A percentile compares a stretch with the other conserved stretches of the same genome.
phyloP scores from a whole-genome alignment of 1,284 basidiomycete species.

The Malassezia nana region DNA sequence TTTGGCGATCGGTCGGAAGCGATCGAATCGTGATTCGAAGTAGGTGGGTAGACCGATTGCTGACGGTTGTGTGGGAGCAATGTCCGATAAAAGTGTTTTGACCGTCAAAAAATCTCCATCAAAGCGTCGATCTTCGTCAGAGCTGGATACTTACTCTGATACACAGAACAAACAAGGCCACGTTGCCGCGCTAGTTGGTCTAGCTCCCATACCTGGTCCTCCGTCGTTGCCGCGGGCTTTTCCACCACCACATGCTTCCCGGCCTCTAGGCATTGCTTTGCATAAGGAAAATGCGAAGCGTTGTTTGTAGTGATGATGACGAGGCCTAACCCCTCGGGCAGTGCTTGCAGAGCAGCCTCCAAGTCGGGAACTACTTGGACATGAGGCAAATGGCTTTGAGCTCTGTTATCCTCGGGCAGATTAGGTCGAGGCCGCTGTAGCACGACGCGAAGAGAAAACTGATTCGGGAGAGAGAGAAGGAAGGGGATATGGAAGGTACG shows the following conservation, averaged over 20 bases:
- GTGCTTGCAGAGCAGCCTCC: constrained; percentile 27
- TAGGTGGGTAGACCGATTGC: constrained; percentile 36
- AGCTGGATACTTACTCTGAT: constrained; percentile 23
- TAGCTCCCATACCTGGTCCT: constrained; percentile 26
- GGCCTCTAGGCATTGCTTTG: constrained; percentile 32
- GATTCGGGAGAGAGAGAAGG: constrained; percentile 28
- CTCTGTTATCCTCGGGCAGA: constrained; percentile 21
- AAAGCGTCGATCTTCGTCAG: constrained; percentile 28
- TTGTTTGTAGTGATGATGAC: constrained; percentile 45
- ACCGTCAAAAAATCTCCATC: constrained; percentile 45
- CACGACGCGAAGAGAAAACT: constrained; percentile 34
- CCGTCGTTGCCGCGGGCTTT: constrained; percentile 36
- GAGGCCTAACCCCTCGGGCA: constrained; percentile 34
- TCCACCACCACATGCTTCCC: constrained; percentile 45
- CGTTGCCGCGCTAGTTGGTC: constrained; percentile 23
- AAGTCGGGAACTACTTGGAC: constrained; percentile 30
- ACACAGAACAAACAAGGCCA: constrained; percentile 40
- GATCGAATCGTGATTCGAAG: constrained; percentile 42
- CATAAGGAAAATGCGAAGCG: constrained; percentile 40
- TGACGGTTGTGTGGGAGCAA: constrained; percentile 21
- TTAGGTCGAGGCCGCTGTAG: constrained; percentile 33
- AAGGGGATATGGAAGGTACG: constrained; percentile 44
- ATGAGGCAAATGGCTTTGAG: constrained; percentile 25
- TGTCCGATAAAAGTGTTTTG: constrained; percentile 23
- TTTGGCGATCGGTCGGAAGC: constrained; percentile 40